Base-by-base conservation (phyloP, 345 rosid species). In the Gynandropsis gynandra region DNA sequence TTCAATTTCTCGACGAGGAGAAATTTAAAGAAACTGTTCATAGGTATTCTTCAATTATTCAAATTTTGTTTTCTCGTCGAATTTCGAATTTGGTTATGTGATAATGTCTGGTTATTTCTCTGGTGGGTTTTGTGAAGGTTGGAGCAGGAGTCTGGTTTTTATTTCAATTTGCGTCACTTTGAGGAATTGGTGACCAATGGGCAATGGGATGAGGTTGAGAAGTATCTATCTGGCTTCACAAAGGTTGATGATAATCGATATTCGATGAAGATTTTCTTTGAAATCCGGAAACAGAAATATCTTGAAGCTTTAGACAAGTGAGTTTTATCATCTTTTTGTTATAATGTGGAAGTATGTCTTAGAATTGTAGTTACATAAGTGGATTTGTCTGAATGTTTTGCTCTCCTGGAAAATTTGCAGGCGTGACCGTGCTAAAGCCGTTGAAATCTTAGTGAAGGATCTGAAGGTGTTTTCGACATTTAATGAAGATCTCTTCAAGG, bases 391-490 rank as follows among this genome's bases (percentile, higher is more conserved):
- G 39, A 52, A 0, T 27, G 17, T 3, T 36, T 43, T 9, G 1
- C n/a, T 41, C 27, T 10, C 38, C 10, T 47, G 55, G 58, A 9
- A 41, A 27, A 36, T 74, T n/a, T n/a, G 14, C 59, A 92, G 98
- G 89, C 95, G 85, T 66, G 96, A 92, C 57, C 87, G 93, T 58
- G 68, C 96, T 15, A 92, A 87, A 78, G 96, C 95, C 15, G 96
- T 92, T 72, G 98, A 92, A 27, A 84, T 92, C 66, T 68, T 92
- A 52, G 90, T 84, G 48, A 92, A 92, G 72, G 98, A 92, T 71
- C 80, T 92, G 73, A 92, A 92, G 80, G 98, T 92, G 59, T 92
- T 92, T 76, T 74, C 95, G 29, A 85, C 98, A 39, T 92, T 87
- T 61, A 92, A 92, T 9, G 96, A 92, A 74, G 98, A 92, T 53